Evolutionary conservation across 1,139 yeast genomes (phyloP).

Genomic region (Magnusiomyces sp.): DNA sequence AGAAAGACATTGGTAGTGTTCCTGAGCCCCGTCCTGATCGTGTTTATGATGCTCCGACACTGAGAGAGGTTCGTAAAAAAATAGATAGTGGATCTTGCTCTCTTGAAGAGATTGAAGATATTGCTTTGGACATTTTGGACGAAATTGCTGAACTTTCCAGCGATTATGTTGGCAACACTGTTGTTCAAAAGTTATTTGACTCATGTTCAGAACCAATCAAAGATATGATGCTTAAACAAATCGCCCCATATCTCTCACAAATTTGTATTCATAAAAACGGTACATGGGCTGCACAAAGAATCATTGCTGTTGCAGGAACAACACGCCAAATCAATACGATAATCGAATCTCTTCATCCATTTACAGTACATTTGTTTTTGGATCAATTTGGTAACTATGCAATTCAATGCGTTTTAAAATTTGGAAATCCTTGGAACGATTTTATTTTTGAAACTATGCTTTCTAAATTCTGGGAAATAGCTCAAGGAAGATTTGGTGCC

Average conservation of each 20-base stretch:
- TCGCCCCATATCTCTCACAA: constrained; percentile 76
- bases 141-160: constrained; percentile 88
- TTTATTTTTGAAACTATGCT: constrained; percentile 82
- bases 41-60: constrained; percentile 79
- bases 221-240: constrained; percentile 70
- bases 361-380: constrained; percentile 75
- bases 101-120: constrained; percentile 62
- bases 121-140: constrained; percentile 75
- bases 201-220: constrained; percentile 62
- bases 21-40: constrained; percentile 37
- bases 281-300: constrained; percentile 98
- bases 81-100: constrained; percentile 38
- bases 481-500: constrained; percentile 89
- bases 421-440: constrained; percentile 81
- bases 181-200: constrained; percentile 84
- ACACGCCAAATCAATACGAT: constrained; percentile 66
- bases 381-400: constrained; percentile 98
- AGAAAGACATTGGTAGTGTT: constrained; percentile 26
- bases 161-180: constrained; percentile 92
- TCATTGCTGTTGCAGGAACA: constrained; percentile 65
- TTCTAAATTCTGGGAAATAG: constrained; percentile 70
- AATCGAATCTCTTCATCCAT: constrained; percentile 66
- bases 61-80: constrained; percentile 48
- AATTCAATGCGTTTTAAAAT: constrained; percentile 85
- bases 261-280: constrained; percentile 96